Base-by-base conservation (phyloP, 1,284 basidiomycete species). In the Inonotus obliquus region DNA sequence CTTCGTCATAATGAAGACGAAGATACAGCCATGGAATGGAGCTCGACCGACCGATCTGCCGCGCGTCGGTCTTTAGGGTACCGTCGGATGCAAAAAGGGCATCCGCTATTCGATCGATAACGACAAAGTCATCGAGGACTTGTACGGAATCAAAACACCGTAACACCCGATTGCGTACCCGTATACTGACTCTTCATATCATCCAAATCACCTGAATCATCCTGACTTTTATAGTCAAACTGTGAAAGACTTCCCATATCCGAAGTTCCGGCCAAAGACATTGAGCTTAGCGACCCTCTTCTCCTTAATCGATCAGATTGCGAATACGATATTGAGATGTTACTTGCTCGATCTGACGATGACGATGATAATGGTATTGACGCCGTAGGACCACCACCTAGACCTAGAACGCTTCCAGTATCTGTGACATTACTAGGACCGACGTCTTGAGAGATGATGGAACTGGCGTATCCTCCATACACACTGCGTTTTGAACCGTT, bases 401-500 rank as follows among this genome's bases (percentile, higher is more conserved):
- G n/a, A n/a, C n/a, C 83, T 63, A 85, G 74, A 62, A 89, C 83
- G 68, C 84, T 86, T 63, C 80, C 79, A 58, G 76, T 78, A 66
- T 88, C 87, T 14, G 81, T 80, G 59, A n/a, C n/a, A n/a, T n/a
- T n/a, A n/a, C 72, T 81, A 4, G 82, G 81, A 0, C 88, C 89
- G 39, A 80, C 84, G 73, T 96, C 92, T 72, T 95, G 94, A 39
- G 94, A 96, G 65, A 94, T 88, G 72, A 95, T 92, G 14, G 92
- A 95, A 44, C 88, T 91, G 1, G 93, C 94, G 71, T 97, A 96
- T 67, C 89, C 90, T 63, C 86, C 84, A 67, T 93, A 94, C 2
- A 80, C 81, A 69, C 86, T 86, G 57, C 91, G 86, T 70, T 91
- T 92, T 19, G 79, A 81, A 45, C 82, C 82, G 63, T 81, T 81